Base-by-base conservation (phyloP, 148 eudicot species). In the Fagopyrum tataricum region DNA sequence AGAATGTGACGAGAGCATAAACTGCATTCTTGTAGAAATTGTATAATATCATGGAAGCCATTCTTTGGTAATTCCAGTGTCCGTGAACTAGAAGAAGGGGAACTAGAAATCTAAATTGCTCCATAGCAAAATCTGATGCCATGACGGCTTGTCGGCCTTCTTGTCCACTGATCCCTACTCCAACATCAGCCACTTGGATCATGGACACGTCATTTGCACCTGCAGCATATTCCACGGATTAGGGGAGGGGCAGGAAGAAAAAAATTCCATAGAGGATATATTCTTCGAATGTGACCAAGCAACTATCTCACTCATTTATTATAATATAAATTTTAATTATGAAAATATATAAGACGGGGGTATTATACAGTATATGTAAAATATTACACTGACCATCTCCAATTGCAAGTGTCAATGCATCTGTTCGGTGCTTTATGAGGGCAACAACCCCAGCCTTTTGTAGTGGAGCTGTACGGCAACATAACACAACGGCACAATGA, bases 181-280 rank as follows among this genome's bases (percentile, higher is more conserved):
- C 99, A 79, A 96, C 97, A 78, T 96, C 99, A 73, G 99, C 99
- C 91, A 86, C 93, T 87, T 96, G 99, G 79, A 96, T 92, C 99
- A 96, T 96, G 14, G 99, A 96, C 77, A 96, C 99, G 79, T 96
- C 99, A 81, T 96, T 96, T 73, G 99, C 99, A 73, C 99, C 99
- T 96, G 83, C 53, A 72, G 31, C 9, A 55, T 21, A 41, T 40
- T 66, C 24, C 20, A 49, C 41, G 10, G 13, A 46, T 46, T 46
- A 13, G 15, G 13, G 13, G 10, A 10, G 13, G 9, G 49, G 49
- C 13, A 3, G 12, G 49, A 46, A 46, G 49, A 13, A 46, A 46
- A 46, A 46, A 46, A 31, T 31, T 46, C 2, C 10, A 13, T 6
- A 46, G 49, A 46, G 9, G 13, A 46, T 46, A 46, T 13, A 10